phyloP scores from a whole-genome alignment of 495 filamentous ascomycete genomes.

The Sporormia fimetaria region DNA sequence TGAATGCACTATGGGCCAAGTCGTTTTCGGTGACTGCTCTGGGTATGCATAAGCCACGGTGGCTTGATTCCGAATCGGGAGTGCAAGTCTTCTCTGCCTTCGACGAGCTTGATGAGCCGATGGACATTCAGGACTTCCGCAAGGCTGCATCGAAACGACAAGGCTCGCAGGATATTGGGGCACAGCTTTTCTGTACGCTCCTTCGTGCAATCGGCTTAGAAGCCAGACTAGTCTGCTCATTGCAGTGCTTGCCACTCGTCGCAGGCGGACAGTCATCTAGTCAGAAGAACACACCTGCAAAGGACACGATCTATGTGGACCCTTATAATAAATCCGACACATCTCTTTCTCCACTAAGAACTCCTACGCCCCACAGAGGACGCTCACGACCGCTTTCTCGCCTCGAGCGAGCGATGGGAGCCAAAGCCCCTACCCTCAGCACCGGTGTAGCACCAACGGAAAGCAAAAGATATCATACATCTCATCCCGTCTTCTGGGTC shows the following conservation, averaged over 20 bases:
- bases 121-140: slow-evolving; percentile 59
- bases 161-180: slow-evolving; percentile 81
- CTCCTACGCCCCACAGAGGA: slow-evolving; percentile 19
- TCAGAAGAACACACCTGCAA: slow-evolving; percentile 39
- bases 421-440: slow-evolving; percentile 1
- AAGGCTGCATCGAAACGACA: slow-evolving; percentile 50
- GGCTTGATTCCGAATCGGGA: slow-evolving; percentile 53
- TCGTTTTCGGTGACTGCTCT: slow-evolving; percentile 59
- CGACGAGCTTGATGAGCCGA: slow-evolving; percentile 39
- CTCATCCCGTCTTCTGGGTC: slow-evolving; percentile 82
- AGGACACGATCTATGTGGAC: slow-evolving; percentile 33
- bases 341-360: slow-evolving; percentile 29
- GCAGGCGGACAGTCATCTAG: slow-evolving; percentile 38
- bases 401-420: slow-evolving; percentile 15
- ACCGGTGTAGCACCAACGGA: slow-evolving; percentile 18
- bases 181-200: slow-evolving; percentile 80
- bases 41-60: slow-evolving; percentile 58
- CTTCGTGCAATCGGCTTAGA: slow-evolving; percentile 67
- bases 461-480: slow-evolving; percentile 44
- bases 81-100: slow-evolving; percentile 47
- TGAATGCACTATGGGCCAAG: slow-evolving; percentile 51
- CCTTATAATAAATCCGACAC: slow-evolving; percentile 14
- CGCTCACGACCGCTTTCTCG: slow-evolving; percentile 11
- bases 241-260: slow-evolving; percentile 69
- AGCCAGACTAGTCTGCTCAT: slow-evolving; percentile 82